Base-by-base conservation (phyloP, 1,139 yeast genomes). In the Pichia sp. region DNA sequence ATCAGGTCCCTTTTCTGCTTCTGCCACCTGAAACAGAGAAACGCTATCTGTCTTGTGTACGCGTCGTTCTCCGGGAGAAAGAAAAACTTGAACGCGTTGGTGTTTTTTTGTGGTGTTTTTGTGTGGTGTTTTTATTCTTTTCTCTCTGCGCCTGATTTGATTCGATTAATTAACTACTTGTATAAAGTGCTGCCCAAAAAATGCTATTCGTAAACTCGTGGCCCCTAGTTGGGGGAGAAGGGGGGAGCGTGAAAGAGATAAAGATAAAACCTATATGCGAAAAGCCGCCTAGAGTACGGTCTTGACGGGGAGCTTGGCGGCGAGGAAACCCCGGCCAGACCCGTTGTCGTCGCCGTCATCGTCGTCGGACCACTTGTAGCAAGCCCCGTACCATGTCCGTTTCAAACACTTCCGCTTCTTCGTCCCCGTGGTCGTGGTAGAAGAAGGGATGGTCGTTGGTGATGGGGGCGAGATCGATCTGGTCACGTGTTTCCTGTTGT, bases 341-440 rank as follows among this genome's bases (percentile, higher is more conserved):
- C 41, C 48, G n/a, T 46, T 49, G 26, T 44, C 48, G n/a, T 46
- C 51, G 26, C 53, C 58, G 19, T 57, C 60, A 46, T 55, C 62
- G 40, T 62, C 66, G 39, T 57, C 65, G n/a, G 60, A 63, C 69
- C 69, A 66, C 50, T 66, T 60, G 47, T 65, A 66, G 47, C 72
- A 69, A 13, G 65, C 51, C 3, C 72, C 72, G 50, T 67, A 68
- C 72, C 72, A 68, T 8, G 70, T 68, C 34, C 70, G 55, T 39
- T 64, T 62, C 22, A 66, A 39, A 55, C 72, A 68, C 41, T 60
- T 62, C 25, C 60, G 55, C 9, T 54, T 61, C 13, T 55, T 52
- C 4, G 62, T 57, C 2, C 48, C 41, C 2, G 50, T 44, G 1
- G 54, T 56, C 1, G 64, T 53, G 0, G 53, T 47, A 0, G 62